phyloP scores from a whole-genome alignment of 352 stramenopile species.

The Globisporangium abappressorium region DNA sequence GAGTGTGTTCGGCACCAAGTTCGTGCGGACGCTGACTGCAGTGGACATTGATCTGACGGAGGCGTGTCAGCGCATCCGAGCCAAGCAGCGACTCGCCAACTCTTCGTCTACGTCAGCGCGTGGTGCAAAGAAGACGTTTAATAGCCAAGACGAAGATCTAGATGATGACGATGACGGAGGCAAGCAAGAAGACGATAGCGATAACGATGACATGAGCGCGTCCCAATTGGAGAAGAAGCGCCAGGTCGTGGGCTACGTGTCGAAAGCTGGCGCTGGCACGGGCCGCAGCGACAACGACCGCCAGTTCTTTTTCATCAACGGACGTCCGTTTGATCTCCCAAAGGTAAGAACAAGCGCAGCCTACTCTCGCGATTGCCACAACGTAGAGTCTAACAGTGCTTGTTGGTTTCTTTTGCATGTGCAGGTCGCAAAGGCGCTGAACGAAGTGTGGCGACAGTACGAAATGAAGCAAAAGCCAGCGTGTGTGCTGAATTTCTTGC shows the following conservation, averaged over 20 bases:
- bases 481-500: constrained; percentile 89
- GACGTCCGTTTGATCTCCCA: constrained; percentile 92
- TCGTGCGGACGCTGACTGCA: constrained; percentile 71
- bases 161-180: constrained; percentile 16
- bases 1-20: constrained; percentile 91
- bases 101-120: neutral
- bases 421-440: constrained; percentile 60
- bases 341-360: constrained; percentile 26
- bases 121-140: neutral
- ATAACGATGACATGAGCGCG: constrained; percentile 20
- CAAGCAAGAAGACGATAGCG: constrained; percentile 20
- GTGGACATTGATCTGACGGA: constrained; percentile 73
- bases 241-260: constrained; percentile 69
- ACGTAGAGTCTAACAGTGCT: neutral
- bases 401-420: neutral
- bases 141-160: constrained; percentile 10
- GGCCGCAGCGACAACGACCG: constrained; percentile 84
- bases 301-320: constrained; percentile 97
- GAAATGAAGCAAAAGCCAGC: constrained; percentile 93
- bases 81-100: neutral
- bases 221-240: constrained; percentile 23
- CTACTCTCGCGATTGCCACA: neutral
- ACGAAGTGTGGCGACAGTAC: constrained; percentile 91
- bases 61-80: constrained; percentile 6
- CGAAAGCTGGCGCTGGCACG: constrained; percentile 61